Percentiles rank a stretch among this genome's conserved stretches.
Conservation (phyloP, 179 eudicot genomes). For the Corrigiola litoralis region DNA sequence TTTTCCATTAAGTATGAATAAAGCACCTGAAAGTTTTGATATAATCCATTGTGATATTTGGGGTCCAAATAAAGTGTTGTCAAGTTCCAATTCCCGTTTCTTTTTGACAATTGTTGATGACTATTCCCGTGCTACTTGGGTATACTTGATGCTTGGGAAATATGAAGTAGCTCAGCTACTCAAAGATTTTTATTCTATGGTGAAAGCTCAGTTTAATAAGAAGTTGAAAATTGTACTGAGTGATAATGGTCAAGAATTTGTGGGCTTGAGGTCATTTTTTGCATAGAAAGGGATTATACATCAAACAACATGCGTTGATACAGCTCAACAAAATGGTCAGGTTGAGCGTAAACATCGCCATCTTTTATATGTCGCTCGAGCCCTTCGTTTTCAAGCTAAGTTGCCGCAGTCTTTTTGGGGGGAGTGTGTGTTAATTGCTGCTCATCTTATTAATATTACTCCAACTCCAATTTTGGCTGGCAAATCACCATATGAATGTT, state of each 20-base stretch:
- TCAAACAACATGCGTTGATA: not conserved
- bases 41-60: too few species aligned
- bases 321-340: not conserved
- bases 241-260: not conserved
- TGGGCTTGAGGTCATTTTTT: not conserved
- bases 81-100: not conserved
- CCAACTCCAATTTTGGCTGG: not conserved
- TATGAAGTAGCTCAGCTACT: not conserved
- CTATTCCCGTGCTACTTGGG: not conserved
- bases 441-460: not conserved
- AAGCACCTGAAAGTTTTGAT: not conserved
- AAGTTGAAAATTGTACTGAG: not conserved
- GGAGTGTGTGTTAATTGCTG: too few species aligned
- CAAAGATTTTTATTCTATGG: not conserved
- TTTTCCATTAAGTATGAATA: not conserved
- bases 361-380: not conserved
- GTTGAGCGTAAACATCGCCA: not conserved
- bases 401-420: not conserved
- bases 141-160: not conserved
- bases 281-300: not conserved
- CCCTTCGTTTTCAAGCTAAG: not conserved
- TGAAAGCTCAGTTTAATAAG: not conserved
- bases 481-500: not conserved
- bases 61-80: not conserved
- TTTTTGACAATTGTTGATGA: slow-evolving; percentile 3